Evolutionary conservation across 108 stramenopile genomes (phyloP), one percentile per base, ranked within the genome.

Genomic region (Stephanodiscus triporus): DNA sequence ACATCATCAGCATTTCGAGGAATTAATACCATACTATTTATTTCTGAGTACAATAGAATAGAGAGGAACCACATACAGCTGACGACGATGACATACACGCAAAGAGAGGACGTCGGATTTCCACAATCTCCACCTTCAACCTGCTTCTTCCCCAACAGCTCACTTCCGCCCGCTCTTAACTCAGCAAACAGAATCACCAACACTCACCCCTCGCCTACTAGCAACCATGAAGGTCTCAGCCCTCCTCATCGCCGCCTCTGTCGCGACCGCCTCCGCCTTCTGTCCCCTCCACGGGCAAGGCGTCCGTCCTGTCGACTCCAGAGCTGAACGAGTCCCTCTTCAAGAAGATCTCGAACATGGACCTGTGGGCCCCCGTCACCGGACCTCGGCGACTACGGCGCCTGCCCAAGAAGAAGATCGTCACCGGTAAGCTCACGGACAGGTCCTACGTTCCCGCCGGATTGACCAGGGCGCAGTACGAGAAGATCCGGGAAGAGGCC

Each of bases 391-490:
- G 78, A 90, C 13, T 94, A 94, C 80, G 93, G 93, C 37, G 88
- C 89, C 57, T 80, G 89, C 40, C 50, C n/a, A 88, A 87, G 67
- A 94, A 94, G 88, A 85, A 84, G 53, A 55, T 91, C 62, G 85
- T 63, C 45, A 51, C 63, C 29, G 89, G 80, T 40, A 80, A 82
- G 50, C 79, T 89, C 72, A 82, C 82, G 1, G 73, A 81, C 26
- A 87, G 67, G 42, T 90, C 89, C 14, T 94, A 94, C 69, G 85
- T 94, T 67, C 93, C 93, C 34, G 40, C 80, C 5, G 93, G 93
- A 9, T 72, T 94, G 32, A 88, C 85, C 59, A 84, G 73, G 56
- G 85, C 81, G 0, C 73, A 94, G 68, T 94, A 90, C 85, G 75
- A 86, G 24, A 81, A 83, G 68, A 81, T 90, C 67, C 93, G 93